Evolutionary conservation across 306 rosid genomes (phyloP).

Genomic region (Malus sylvestris): DNA sequence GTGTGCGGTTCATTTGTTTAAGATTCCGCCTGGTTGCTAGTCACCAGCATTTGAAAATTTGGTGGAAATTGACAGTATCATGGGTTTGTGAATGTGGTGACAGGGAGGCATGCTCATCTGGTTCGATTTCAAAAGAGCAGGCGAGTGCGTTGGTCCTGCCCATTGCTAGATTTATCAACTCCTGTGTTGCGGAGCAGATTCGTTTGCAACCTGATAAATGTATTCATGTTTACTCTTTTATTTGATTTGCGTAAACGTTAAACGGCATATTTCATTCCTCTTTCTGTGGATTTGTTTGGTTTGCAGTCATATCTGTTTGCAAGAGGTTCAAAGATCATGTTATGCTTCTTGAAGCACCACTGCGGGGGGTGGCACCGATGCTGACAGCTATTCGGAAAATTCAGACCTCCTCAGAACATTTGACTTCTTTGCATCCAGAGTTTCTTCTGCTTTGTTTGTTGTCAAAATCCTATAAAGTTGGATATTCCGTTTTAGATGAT

Average conservation of each 20-base stretch:
- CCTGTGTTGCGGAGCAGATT: slow-evolving; percentile 66
- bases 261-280: neutral
- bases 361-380: slow-evolving; percentile 82
- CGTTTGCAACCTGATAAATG: slow-evolving; percentile 76
- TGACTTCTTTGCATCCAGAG: slow-evolving; percentile 78
- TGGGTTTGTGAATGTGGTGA: slow-evolving; percentile 9
- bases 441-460: slow-evolving; percentile 81
- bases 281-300: slow-evolving; percentile 8
- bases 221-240: slow-evolving; percentile 15
- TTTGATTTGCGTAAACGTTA: neutral
- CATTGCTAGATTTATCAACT: slow-evolving; percentile 42
- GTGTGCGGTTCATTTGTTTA: neutral
- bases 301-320: slow-evolving; percentile 71
- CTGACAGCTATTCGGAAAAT: slow-evolving; percentile 64
- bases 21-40: neutral
- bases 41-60: neutral
- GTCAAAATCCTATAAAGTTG: slow-evolving; percentile 80
- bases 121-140: slow-evolving; percentile 43
- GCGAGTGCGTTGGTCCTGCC: slow-evolving; percentile 39
- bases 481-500: slow-evolving; percentile 64
- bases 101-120: slow-evolving; percentile 68
- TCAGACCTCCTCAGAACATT: slow-evolving; percentile 58
- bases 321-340: slow-evolving; percentile 72
- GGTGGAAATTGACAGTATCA: neutral
- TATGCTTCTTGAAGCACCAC: slow-evolving; percentile 64